Base-by-base conservation (phyloP, 2,329 filamentous ascomycete genomes). In the Periconia sp. region DNA sequence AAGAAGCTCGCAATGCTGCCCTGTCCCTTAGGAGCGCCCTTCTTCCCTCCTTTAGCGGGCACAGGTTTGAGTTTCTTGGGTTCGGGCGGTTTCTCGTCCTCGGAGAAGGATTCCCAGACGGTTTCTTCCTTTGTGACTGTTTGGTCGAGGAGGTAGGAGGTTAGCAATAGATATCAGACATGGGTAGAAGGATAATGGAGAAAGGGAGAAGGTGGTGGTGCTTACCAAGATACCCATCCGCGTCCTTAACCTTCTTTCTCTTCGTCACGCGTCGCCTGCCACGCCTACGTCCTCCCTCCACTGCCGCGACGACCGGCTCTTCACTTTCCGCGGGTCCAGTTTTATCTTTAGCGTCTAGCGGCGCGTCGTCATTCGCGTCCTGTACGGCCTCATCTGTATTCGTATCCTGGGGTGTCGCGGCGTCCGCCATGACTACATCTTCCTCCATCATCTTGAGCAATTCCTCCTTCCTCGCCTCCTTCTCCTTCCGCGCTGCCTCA, bases 1-100 rank as follows among this genome's bases (percentile, higher is more conserved):
- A 96, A 96, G 76, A 96, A 96, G 1, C 88, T 91, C 88, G 92
- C 96, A 68, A 96, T 96, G 70, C 81, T 96, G 2, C 92, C 91
- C 66, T 91, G 88, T 2, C 83, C 79, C 10, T 74, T 69, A 3
- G 43, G 19, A 45, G n/a, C 77, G 11, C 56, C 70, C n/a, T 64
- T 71, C 61, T 75, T 78, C 66, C 79, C 82, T 47, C 68, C 69
- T 68, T 91, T 90, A 1, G 78, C 76, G 77, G 77, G 52, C 47
- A 62, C 65, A 44, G 62, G 75, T 59, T 54, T 75, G 61, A 49
- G 62, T 56, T 85, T 87, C 7, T 78, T 66, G 66, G 84, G 85
- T 68, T 82, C 79, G 9, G 77, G 73, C 31, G 80, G 79, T 19
- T 86, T 83, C 60, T 96, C 92, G 59, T 96, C 92, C 70, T 97